Conservation (phyloP, 306 rosid genomes). For the Dryas drummondii region DNA sequence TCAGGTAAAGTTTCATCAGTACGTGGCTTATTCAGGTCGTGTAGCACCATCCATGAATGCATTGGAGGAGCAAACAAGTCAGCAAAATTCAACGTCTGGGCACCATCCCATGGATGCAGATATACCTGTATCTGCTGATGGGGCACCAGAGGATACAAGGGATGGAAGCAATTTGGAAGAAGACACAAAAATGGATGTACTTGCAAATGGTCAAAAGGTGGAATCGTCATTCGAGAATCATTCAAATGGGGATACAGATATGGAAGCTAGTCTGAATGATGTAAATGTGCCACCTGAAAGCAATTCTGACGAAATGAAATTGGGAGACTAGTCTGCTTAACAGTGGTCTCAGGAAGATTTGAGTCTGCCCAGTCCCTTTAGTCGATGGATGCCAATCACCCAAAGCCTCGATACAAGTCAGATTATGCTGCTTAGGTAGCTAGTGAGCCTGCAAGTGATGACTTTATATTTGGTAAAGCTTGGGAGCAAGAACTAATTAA, state of each 20-base stretch:
- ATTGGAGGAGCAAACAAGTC: conserved; percentile 2
- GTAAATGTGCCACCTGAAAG: conserved; percentile 23
- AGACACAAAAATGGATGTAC: conserved; percentile 1
- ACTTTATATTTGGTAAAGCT: not conserved
- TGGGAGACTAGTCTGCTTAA: conserved; percentile 22
- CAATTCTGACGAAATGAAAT: conserved; percentile 11
- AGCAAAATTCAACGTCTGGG: conserved; percentile 1
- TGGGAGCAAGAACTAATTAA: not conserved
- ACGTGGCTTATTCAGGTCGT: conserved; percentile 19
- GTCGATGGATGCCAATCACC: not conserved
- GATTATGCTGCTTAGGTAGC: not conserved
- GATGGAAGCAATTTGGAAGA: conserved; percentile 7
- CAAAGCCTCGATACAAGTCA: not conserved
- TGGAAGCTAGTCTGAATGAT: not conserved
- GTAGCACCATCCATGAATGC: not conserved
- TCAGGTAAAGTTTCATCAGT: conserved; percentile 23
- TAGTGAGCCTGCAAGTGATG: not conserved
- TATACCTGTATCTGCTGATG: not conserved
- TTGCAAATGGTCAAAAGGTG: conserved; percentile 19
- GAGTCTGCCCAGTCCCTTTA: not conserved
- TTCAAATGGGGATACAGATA: conserved; percentile 17
- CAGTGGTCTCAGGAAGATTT: not conserved
- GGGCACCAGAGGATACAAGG: conserved; percentile 3
- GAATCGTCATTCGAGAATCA: conserved; percentile 9
- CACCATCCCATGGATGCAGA: conserved; percentile 14